Conservation (phyloP, 352 stramenopile genomes). For the Globisporangium alternatum region DNA sequence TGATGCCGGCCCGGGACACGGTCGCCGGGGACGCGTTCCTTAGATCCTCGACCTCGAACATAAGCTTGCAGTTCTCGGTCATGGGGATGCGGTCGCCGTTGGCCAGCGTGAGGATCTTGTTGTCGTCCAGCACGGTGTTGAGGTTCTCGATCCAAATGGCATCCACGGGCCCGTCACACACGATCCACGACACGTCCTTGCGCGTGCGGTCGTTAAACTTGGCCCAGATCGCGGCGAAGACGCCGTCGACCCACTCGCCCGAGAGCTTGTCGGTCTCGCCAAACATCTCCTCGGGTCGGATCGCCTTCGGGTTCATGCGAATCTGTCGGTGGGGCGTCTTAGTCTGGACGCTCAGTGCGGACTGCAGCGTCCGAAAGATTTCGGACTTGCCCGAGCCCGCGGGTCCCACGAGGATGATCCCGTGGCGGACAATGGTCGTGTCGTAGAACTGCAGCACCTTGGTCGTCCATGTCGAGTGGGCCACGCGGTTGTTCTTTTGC, state of each 20-base stretch:
- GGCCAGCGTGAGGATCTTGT: conserved; percentile 91
- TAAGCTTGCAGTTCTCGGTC: conserved; percentile 85
- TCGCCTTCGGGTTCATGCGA: conserved; percentile 81
- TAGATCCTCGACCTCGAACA: conserved; percentile 94
- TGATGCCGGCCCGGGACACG: conserved; percentile 88
- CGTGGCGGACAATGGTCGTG: conserved; percentile 91
- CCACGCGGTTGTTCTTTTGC: conserved; percentile 59
- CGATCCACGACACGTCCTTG: conserved; percentile 88
- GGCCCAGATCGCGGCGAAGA: conserved; percentile 82
- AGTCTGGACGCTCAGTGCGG: conserved; percentile 52
- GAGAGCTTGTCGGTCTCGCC: conserved; percentile 76
- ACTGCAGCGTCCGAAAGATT: conserved; percentile 66
- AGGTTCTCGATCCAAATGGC: conserved; percentile 95
- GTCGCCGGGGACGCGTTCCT: conserved; percentile 90
- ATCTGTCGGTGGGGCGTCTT: conserved; percentile 72
- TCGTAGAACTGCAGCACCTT: conserved; percentile 94
- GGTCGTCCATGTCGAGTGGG: conserved; percentile 66
- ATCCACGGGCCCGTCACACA: conserved; percentile 93
- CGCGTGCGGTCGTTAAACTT: conserved; percentile 86
- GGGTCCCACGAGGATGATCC: conserved; percentile 88
- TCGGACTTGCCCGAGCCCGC: conserved; percentile 80
- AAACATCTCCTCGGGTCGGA: conserved; percentile 80
- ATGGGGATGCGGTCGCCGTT: conserved; percentile 93
- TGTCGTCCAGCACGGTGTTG: conserved; percentile 94
- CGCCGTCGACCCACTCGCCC: conserved; percentile 69